These are phyloP conservation scores for Effrenium voratum DNA, from an alignment of 73 alveolate genomes.

Conservation along the genomic window DNA sequence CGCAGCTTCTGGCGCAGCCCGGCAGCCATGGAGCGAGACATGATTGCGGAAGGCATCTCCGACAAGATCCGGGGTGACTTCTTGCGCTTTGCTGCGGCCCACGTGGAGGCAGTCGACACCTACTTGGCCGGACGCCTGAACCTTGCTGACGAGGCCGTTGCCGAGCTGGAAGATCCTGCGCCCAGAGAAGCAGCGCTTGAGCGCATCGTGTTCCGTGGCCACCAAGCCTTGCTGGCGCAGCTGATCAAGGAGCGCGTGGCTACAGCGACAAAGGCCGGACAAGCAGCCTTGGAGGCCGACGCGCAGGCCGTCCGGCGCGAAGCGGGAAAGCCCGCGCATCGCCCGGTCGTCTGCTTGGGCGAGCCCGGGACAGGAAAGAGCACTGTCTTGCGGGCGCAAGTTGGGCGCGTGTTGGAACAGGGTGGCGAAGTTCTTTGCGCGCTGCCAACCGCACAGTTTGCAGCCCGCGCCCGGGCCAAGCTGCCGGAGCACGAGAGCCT, in stretches of 20 bases:
- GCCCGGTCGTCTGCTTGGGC: background rate
- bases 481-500: too few relatives aligned
- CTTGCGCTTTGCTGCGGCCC: background rate
- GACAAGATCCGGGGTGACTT: background rate
- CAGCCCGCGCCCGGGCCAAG: too few relatives aligned
- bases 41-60: background rate
- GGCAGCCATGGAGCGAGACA: background rate
- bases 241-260: background rate
- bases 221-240: background rate
- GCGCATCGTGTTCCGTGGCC: background rate
- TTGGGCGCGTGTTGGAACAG: too few relatives aligned
- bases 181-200: too few relatives aligned
- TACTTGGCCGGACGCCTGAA: background rate
- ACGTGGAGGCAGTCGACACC: background rate
- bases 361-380: too few relatives aligned
- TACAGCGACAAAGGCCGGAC: background rate
- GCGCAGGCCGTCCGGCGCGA: background rate
- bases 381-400: too few relatives aligned
- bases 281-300: background rate
- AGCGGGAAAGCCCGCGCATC: background rate
- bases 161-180: background rate
- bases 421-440: too few relatives aligned
- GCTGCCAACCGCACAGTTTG: too few relatives aligned
- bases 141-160: background rate
- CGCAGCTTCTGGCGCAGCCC: background rate